Evolutionary conservation across 1,284 basidiomycete genomes (phyloP), one percentile per base, ranked within the genome.

Genomic region (Lentinus polychrous): DNA sequence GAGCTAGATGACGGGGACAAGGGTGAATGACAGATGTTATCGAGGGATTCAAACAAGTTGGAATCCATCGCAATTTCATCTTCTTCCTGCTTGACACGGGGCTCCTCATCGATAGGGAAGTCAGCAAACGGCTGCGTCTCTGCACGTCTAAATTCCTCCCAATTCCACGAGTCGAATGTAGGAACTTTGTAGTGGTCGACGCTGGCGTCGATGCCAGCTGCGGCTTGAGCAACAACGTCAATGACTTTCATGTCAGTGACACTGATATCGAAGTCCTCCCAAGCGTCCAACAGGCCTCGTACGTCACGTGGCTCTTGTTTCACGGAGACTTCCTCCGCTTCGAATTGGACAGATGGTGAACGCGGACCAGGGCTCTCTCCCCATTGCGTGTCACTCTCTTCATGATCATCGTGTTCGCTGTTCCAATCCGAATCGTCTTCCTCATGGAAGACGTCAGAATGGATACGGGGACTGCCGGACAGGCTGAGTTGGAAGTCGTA

Each of bases 231-330:
- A 43, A 73, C 57, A 17, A 71, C 63, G 52, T 71, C 66, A 18
- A 69, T 60, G 22, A 74, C 67, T 54, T 68, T 70, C 49, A 54
- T 20, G 40, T 57, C 56, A 2, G 56, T 52, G n/a, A 55, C 53
- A 4, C 43, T 49, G 33, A 50, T 55, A 20, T 65, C 63, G 10
- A 78, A 68, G 55, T 78, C 72, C 40, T 84, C 83, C 81, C 82
- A 86, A 15, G 75, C 75, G 49, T 82, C 81, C 34, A 85, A 58
- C 60, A 81, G 73, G 14, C 75, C 75, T 22, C 78, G 73, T 8
- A 83, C 71, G 55, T 83, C 81, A 7, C 65, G 67, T 0, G 75
- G 72, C 54, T 85, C 81, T 54, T 77, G 71, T 60, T 84, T 84
- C 49, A 84, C 73, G 7, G 64, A 59, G 3, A 75, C 49, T 58